Base-by-base conservation (phyloP, 768 basidiomycete genomes). In the Mycena haematopus region DNA sequence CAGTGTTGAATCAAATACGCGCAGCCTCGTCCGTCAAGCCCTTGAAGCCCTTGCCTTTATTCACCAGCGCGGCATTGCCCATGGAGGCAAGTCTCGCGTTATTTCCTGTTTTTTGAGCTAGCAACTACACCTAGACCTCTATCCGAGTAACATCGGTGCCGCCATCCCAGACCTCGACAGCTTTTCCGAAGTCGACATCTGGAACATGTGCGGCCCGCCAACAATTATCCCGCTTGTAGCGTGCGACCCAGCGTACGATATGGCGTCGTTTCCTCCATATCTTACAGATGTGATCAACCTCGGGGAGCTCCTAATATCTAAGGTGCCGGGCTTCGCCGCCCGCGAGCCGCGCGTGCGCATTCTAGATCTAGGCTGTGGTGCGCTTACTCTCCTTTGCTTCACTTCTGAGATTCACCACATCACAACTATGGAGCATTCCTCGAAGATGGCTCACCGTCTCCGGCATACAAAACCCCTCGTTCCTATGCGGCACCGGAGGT, bases 21-120 rank as follows among this genome's bases (percentile, higher is more conserved):
- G 42, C 15, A 24, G 9, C 31, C 29, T 56, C 21, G 44, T 47
- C 5, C 56, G 22, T 33, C 56, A 56, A 8, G 22, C 24, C 3
- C 31, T 56, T 17, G 56, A 56, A 36, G 56, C 45, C 22, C 56
- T 56, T n/a, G 31, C 33, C 1, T 56, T 49, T 22, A 56, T 47
- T 31, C 45, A 56, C 24, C 21, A n/a, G 7, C 45, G 33, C 45
- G 56, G 56, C 14, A 25, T 56, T 6, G 56, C 21, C 15, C 56
- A 56, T 17, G 45, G 56, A 56, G 56, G 56, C 17, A 22, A 47
- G 44, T 44, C n/a, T 33, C 15, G 2, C 21, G 13, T 15, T n/a
- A 19, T 47, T 19, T 38, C 5, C 8, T 6, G 19, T 14, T 33
- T 19, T 25, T 3, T 21, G 19, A 14, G 15, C 22, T 56, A 6